Evolutionary conservation across 345 rosid species (phyloP).

Genomic region (Pugionium cornutum): DNA sequence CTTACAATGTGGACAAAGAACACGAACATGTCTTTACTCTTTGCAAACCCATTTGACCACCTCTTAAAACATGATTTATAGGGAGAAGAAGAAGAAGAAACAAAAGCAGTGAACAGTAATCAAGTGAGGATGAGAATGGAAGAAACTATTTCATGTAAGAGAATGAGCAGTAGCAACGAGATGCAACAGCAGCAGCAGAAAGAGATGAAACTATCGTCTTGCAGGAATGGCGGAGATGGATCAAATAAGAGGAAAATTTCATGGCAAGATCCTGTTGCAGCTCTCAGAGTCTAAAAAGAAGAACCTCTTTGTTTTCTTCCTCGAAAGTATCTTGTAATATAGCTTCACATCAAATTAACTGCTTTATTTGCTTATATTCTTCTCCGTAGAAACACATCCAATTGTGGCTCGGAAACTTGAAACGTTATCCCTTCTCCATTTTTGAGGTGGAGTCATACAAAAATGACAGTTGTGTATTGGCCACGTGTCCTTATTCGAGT

Average conservation of each 20-base stretch:
- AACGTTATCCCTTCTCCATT: constrained; percentile 28
- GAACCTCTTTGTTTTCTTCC: not conserved
- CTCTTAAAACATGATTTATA: constrained; percentile 33
- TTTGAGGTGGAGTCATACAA: constrained; percentile 9
- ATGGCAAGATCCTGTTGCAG: constrained; percentile 87
- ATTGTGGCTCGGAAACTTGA: constrained; percentile 11
- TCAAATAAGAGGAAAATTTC: constrained; percentile 85
- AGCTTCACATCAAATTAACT: constrained; percentile 26
- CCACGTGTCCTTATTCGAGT: constrained; percentile 24
- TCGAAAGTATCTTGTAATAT: constrained; percentile 19
- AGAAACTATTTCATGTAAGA: constrained; percentile 42
- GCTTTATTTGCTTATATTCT: constrained; percentile 17
- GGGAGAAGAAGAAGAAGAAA: constrained; percentile 68
- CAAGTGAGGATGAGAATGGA: constrained; percentile 43
- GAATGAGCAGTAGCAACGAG: constrained; percentile 42
- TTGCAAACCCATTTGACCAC: not conserved
- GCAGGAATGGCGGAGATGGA: constrained; percentile 60
- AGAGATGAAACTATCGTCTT: constrained; percentile 60
- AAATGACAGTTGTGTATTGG: constrained; percentile 21
- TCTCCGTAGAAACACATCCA: constrained; percentile 14
- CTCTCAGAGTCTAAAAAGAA: constrained; percentile 59
- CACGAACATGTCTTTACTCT: not conserved
- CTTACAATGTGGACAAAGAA: not conserved
- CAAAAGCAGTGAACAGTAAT: constrained; percentile 24
- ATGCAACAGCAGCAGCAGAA: constrained; percentile 40